Conservation (phyloP, 2,329 filamentous ascomycete genomes). For the Sclerotinia spermophila region DNA sequence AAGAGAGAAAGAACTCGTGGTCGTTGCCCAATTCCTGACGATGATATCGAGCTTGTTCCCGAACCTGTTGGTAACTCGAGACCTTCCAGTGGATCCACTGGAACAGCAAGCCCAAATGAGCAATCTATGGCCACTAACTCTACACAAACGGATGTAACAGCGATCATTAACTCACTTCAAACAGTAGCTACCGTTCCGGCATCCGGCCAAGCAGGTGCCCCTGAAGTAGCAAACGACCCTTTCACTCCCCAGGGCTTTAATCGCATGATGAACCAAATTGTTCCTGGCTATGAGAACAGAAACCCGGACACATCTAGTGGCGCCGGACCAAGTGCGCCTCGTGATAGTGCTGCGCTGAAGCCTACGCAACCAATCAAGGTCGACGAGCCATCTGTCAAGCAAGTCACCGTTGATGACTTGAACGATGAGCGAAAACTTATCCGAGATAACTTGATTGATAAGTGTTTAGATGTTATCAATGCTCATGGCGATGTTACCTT, state of each 20-base stretch:
- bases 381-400: conserved; percentile 21
- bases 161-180: conserved; percentile 25
- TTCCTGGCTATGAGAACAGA: conserved; percentile 10
- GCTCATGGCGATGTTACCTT: conserved; percentile 85
- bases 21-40: conserved; percentile 63
- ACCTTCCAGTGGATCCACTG: conserved; percentile 28
- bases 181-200: conserved; percentile 14
- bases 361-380: conserved; percentile 15
- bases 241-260: conserved; percentile 24
- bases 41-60: conserved; percentile 47
- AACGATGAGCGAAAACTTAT: conserved; percentile 71
- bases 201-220: background rate
- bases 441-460: conserved; percentile 76
- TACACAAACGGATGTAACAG: conserved; percentile 15
- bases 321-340: conserved; percentile 3
- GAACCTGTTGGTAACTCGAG: conserved; percentile 24
- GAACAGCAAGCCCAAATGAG: conserved; percentile 33
- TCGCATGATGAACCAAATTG: conserved; percentile 23
- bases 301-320: background rate
- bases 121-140: conserved; percentile 27
- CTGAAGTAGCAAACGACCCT: conserved; percentile 2
- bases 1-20: conserved; percentile 55
- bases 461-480: conserved; percentile 84
- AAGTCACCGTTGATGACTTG: conserved; percentile 70
- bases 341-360: conserved; percentile 12